Base-by-base conservation (phyloP, 2,329 filamentous ascomycete genomes). In the Xylariaceae sp. region DNA sequence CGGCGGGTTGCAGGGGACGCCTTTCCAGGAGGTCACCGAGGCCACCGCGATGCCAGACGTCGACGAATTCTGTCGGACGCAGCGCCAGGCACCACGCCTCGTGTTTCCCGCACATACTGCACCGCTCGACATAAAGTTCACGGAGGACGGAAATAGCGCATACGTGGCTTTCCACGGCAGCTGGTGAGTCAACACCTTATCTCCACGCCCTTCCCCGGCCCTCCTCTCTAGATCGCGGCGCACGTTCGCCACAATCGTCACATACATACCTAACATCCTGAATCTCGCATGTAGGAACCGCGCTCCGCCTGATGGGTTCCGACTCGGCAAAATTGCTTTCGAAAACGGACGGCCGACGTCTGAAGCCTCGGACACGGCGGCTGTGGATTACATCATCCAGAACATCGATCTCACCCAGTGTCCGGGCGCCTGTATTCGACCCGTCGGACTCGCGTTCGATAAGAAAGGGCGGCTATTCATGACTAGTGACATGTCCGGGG, bases 111-210 rank as follows among this genome's bases (percentile, higher is more conserved):
- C 89, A 1, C 89, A 92, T 67, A 87, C 81, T 68, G 88, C 89
- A 0, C 89, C 89, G 0, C 75, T 91, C 0, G 88, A 90, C 61
- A 82, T 91, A 66, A 84, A 85, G 58, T 92, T 92, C 74, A 78
- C 82, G 60, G 66, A 75, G 0, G 73, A 79, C 41, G 83, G 82
- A 37, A 81, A 79, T 12, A 79, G 77, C 2, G 88, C 87, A 1
- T 91, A 83, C 73, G 75, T 92, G 18, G 78, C 84, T 0, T 90
- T 91, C 72, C 89, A 90, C 70, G 89, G 89, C 14, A 88, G 83
- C 70, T 91, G 88, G 63, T 65, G 5, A 56, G 61, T 52, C n/a
- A n/a, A n/a, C n/a, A 47, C 41, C 23, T 4, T 21, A 18, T 20
- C 7, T 29, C 16, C 20, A 21, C 23, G 20, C 14, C 41, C 66